phyloP scores from a whole-genome alignment of 1,139 yeast species.

The Nakaseomyces uthaithaninus region DNA sequence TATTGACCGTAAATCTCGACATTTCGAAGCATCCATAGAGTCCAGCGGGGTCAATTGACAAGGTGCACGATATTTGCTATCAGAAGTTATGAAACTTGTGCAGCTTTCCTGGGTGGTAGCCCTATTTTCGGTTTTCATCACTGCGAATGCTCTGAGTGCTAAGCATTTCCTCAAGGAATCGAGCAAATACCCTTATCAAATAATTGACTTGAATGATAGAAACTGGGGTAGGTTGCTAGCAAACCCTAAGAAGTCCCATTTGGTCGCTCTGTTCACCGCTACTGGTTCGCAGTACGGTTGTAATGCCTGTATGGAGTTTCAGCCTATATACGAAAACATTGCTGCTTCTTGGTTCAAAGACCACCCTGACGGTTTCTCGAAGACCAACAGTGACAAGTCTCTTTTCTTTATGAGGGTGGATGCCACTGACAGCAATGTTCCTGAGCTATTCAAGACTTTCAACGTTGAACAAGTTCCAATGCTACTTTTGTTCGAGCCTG shows the following conservation, averaged over 20 bases:
- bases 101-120: conserved; percentile 7
- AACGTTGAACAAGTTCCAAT: conserved; percentile 73
- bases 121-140: conserved; percentile 4
- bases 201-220: conserved; percentile 49
- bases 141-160: conserved; percentile 19
- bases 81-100: background rate
- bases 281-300: conserved; percentile 69
- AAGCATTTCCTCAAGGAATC: conserved; percentile 22
- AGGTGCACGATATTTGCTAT: background rate
- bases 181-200: conserved; percentile 27
- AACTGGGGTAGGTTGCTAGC: conserved; percentile 52
- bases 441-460: conserved; percentile 47
- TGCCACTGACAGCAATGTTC: conserved; percentile 44
- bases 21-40: no score
- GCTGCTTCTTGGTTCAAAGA: conserved; percentile 51
- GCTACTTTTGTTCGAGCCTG: conserved; percentile 56
- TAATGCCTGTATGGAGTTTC: conserved; percentile 60
- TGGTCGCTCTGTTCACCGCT: conserved; percentile 66
- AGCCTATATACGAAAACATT: conserved; percentile 56
- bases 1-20: no score
- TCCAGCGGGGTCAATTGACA: background rate
- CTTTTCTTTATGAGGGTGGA: conserved; percentile 72
- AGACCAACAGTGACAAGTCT: conserved; percentile 33
- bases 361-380: conserved; percentile 39
- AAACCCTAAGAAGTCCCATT: conserved; percentile 60